Conservation (phyloP, 805 yeast species). For the Danielozyma ontarioensis region DNA sequence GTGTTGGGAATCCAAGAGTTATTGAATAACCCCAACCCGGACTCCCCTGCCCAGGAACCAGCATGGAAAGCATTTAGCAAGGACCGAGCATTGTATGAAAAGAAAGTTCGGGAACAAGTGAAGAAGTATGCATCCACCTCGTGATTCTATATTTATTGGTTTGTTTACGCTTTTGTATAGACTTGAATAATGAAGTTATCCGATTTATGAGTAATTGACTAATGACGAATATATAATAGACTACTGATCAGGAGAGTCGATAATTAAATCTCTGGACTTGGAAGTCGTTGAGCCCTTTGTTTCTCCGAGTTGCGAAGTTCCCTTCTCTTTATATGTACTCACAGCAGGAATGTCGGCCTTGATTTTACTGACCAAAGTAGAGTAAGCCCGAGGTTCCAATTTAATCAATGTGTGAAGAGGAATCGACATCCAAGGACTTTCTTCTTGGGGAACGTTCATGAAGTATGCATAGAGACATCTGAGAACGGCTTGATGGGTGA, state of each 20-base stretch:
- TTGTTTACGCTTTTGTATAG: neutral
- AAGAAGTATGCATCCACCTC: constrained; percentile 47
- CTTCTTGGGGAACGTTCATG: constrained; percentile 97
- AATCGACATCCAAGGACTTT: constrained; percentile 98
- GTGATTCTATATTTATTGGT: constrained; percentile 1
- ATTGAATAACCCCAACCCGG: constrained; percentile 84
- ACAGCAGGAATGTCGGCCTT: constrained; percentile 98
- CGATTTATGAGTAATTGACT: too few species aligned
- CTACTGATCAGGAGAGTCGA: constrained; percentile 16
- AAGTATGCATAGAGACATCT: constrained; percentile 96
- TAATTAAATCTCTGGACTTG: constrained; percentile 49
- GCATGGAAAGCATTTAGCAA: constrained; percentile 85
- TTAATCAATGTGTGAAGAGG: constrained; percentile 94
- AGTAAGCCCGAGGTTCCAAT: constrained; percentile 92
- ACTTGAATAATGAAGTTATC: neutral
- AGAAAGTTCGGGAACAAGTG: constrained; percentile 78
- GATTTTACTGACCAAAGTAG: constrained; percentile 80
- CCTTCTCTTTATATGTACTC: constrained; percentile 91
- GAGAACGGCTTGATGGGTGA: constrained; percentile 96
- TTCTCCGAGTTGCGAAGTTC: constrained; percentile 67
- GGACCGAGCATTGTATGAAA: constrained; percentile 65
- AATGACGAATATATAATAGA: too few species aligned
- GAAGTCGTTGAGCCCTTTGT: constrained; percentile 26
- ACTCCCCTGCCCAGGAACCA: constrained; percentile 96
- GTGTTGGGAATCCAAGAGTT: constrained; percentile 90